Conservation (phyloP, 228 moss, liverwort and hornwort genomes). For the Sphagnum fallax region DNA sequence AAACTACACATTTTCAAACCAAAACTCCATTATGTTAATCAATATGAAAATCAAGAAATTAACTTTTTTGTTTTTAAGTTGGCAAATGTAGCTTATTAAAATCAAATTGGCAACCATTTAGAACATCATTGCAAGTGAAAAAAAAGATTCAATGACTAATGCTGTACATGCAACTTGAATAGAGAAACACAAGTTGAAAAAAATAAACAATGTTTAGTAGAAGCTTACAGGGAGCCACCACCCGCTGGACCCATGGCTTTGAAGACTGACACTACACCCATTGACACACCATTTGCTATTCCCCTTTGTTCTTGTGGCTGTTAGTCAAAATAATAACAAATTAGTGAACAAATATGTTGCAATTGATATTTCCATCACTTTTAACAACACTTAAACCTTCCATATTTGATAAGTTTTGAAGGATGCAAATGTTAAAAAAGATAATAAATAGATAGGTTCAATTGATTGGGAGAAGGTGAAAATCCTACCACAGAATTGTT, state of each 20-base stretch:
- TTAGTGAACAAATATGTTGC: no score
- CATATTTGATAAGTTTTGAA: no score
- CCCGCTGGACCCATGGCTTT: conserved; percentile 23
- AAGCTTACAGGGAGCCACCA: conserved; percentile 27
- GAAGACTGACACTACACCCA: conserved; percentile 24
- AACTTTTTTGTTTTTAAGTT: neutral
- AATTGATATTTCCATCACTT: no score
- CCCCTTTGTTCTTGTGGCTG: conserved; percentile 25
- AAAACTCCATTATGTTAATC: neutral
- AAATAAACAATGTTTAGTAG: neutral
- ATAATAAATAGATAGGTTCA: no score
- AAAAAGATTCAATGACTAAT: neutral
- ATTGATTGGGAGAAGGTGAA: neutral
- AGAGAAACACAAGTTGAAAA: no score
- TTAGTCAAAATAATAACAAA: no score
- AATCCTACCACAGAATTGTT: conserved; percentile 36
- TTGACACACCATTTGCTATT: conserved; percentile 20
- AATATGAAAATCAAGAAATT: no score
- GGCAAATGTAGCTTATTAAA: neutral
- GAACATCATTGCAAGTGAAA: no score
- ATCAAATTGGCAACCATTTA: no score
- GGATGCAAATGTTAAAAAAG: no score
- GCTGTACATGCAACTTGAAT: no score
- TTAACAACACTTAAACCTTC: no score
- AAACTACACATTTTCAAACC: conserved; percentile 20